Conservation (phyloP, 371 early-diverging fungal species). For the Mortierella sp. region DNA sequence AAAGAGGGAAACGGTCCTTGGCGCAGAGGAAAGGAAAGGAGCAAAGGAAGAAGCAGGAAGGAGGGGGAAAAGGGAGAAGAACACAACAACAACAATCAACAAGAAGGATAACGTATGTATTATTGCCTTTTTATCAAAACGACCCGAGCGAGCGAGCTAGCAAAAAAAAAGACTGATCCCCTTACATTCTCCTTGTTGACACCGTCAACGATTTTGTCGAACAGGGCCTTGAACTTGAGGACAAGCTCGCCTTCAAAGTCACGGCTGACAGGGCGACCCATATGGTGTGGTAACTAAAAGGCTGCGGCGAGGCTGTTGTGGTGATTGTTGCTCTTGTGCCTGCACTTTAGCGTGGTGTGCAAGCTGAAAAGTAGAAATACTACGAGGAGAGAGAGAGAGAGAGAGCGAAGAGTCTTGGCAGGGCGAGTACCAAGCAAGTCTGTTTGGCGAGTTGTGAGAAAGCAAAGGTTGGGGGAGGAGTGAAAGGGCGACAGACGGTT, state of each 20-base stretch:
- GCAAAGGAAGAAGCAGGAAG: background rate
- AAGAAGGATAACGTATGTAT: background rate
- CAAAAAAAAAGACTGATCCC: background rate
- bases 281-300: background rate
- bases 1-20: background rate
- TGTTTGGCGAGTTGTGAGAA: background rate
- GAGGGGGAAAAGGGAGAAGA: background rate
- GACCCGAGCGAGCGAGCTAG: no score
- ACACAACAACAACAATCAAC: background rate
- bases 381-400: background rate
- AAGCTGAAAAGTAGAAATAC: background rate
- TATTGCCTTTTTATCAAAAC: background rate
- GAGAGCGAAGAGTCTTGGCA: background rate
- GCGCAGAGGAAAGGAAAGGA: background rate
- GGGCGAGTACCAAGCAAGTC: background rate
- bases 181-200: conserved; percentile 34
- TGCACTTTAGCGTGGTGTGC: conserved; percentile 1
- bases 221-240: conserved; percentile 26
- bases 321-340: background rate
- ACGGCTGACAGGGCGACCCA: conserved; percentile 20
- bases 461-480: background rate
- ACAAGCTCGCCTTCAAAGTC: conserved; percentile 25
- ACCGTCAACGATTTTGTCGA: conserved; percentile 22
- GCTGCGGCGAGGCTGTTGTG: background rate
- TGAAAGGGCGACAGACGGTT: background rate